Conservation (phyloP, 208 protist genomes). For the Trypanosomatidae sp. region DNA sequence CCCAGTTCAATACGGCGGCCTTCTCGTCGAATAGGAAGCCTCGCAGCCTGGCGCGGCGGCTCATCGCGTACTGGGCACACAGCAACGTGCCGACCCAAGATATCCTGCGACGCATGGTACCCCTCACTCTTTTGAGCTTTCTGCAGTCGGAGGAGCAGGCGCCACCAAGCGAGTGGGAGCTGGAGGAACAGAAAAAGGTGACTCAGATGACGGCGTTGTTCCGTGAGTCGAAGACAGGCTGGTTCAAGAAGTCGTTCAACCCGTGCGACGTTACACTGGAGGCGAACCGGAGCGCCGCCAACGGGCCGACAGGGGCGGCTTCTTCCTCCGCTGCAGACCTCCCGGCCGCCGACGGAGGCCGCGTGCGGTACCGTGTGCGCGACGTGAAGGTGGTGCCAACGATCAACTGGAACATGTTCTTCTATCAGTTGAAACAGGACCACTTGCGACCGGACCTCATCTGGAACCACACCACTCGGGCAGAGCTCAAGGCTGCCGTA, state of each 20-base stretch:
- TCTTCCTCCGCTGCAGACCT: not conserved
- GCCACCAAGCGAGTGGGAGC: conserved; percentile 54
- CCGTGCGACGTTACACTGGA: conserved; percentile 37
- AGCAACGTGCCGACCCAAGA: conserved; percentile 75
- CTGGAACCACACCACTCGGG: conserved; percentile 93
- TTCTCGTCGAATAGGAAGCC: conserved; percentile 63
- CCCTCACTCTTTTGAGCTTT: conserved; percentile 79
- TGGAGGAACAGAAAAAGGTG: conserved; percentile 49
- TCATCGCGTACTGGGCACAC: conserved; percentile 89
- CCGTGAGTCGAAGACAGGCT: conserved; percentile 67
- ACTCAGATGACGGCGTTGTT: conserved; percentile 54
- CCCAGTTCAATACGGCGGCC: conserved; percentile 83
- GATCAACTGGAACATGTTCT: conserved; percentile 94
- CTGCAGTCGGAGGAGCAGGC: conserved; percentile 77
- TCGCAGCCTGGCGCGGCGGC: conserved; percentile 81
- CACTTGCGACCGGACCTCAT: conserved; percentile 91
- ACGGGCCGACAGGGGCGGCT: not conserved
- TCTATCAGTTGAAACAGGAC: conserved; percentile 83
- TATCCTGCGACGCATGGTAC: conserved; percentile 89
- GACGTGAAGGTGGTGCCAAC: conserved; percentile 55
- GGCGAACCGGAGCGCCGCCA: conserved; percentile 4
- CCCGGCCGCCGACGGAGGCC: conserved; percentile 10
- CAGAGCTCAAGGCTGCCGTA: conserved; percentile 85
- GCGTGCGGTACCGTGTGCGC: conserved; percentile 37
- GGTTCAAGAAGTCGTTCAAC: conserved; percentile 83